These are phyloP conservation scores for Trichoderma harzianum DNA, from an alignment of 2,329 filamentous ascomycete genomes.

Conservation along the genomic window DNA sequence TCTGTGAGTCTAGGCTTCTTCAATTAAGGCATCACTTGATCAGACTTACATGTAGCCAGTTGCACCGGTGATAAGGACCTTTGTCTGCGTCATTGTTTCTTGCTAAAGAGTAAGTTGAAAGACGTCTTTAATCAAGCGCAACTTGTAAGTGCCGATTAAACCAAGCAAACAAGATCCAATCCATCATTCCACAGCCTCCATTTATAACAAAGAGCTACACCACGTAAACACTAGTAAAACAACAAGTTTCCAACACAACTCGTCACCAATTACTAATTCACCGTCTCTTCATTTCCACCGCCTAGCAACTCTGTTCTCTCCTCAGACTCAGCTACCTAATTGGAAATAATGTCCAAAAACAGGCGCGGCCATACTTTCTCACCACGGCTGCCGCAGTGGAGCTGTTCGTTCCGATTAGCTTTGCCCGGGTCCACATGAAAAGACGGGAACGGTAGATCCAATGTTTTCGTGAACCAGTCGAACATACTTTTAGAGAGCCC, in stretches of 20 bases:
- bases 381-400: background rate
- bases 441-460: background rate
- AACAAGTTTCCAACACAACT: background rate
- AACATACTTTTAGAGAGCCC: background rate
- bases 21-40: background rate
- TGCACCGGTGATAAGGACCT: conserved; percentile 28
- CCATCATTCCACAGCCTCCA: background rate
- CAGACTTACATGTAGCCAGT: conserved; percentile 28
- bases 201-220: background rate
- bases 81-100: conserved; percentile 20
- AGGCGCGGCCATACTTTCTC: conserved; percentile 8
- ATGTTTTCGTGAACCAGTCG: background rate
- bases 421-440: background rate
- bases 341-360: background rate
- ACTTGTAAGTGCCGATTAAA: background rate
- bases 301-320: too few species aligned
- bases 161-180: background rate
- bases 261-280: background rate
- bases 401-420: background rate
- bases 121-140: background rate
- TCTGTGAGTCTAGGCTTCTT: background rate
- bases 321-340: background rate
- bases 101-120: background rate
- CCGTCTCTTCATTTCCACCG: background rate
- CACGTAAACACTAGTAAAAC: background rate